These are phyloP conservation scores for Ogataea neopini DNA, from an alignment of 805 yeast species.

Conservation along the genomic window DNA sequence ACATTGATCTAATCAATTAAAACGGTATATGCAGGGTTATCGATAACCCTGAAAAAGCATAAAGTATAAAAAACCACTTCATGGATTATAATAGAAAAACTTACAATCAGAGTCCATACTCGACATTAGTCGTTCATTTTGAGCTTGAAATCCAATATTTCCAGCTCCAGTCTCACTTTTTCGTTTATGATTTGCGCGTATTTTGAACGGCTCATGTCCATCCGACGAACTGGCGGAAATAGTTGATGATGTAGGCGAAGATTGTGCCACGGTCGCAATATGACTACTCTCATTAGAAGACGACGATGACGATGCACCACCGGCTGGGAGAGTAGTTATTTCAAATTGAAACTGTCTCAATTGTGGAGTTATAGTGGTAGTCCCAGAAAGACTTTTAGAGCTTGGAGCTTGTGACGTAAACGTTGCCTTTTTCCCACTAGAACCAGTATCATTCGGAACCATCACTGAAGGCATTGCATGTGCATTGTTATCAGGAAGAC, in stretches of 20 bases:
- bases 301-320: background rate
- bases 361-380: conserved; percentile 20
- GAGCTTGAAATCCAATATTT: background rate
- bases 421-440: background rate
- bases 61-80: conserved; percentile 2
- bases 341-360: conserved; percentile 23
- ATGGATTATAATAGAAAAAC: conserved; percentile 20
- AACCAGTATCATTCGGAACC: background rate
- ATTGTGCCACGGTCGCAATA: conserved; percentile 4
- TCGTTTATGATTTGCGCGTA: background rate
- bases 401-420: background rate
- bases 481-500: background rate
- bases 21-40: too few relatives aligned
- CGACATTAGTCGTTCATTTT: conserved; percentile 1
- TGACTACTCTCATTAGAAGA: conserved; percentile 1
- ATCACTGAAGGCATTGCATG: background rate
- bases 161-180: background rate
- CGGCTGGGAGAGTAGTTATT: conserved; percentile 15
- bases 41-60: too few relatives aligned
- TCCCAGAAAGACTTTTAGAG: background rate
- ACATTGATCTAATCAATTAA: too few relatives aligned
- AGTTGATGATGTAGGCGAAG: conserved; percentile 22
- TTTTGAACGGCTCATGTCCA: conserved; percentile 7
- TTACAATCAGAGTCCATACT: conserved; percentile 17
- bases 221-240: conserved; percentile 23